Conservation (phyloP, 257 asterid genomes). For the Scutellaria minor region DNA sequence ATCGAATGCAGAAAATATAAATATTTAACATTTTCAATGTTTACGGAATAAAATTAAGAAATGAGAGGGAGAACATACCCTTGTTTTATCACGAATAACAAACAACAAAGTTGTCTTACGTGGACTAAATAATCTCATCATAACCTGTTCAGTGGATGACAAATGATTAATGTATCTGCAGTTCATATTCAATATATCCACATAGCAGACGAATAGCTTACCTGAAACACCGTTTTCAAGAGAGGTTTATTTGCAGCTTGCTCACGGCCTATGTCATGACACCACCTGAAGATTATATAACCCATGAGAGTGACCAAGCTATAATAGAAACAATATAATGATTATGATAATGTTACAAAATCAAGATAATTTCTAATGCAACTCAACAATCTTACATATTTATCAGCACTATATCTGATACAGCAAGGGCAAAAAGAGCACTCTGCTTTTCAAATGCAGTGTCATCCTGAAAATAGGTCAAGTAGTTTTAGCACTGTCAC, state of each 20-base stretch:
- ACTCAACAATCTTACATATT: constrained; percentile 75
- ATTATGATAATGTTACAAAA: neutral
- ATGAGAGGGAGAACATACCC: constrained; percentile 55
- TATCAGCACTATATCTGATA: constrained; percentile 94
- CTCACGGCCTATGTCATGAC: constrained; percentile 99
- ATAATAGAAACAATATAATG: neutral
- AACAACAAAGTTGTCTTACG: constrained; percentile 94
- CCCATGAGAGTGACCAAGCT: constrained; percentile 15
- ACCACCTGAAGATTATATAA: constrained; percentile 73
- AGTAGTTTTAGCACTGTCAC: constrained; percentile 25
- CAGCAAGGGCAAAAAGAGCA: constrained; percentile 98
- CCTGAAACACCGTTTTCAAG: constrained; percentile 96
- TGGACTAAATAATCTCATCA: constrained; percentile 96
- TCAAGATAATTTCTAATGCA: constrained; percentile 19
- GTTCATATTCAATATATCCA: constrained; percentile 9
- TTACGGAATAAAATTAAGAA: constrained; percentile 16
- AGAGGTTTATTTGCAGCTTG: constrained; percentile 99
- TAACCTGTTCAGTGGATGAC: constrained; percentile 60
- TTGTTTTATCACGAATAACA: constrained; percentile 97
- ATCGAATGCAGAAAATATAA: constrained; percentile 16
- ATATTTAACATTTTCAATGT: neutral
- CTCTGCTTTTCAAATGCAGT: constrained; percentile 97
- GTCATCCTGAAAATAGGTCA: constrained; percentile 69
- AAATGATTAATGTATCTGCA: constrained; percentile 32
- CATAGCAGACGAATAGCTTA: constrained; percentile 27